Conservation (phyloP, 1,139 yeast species). For the Keqinozyma sinolaborantium region DNA sequence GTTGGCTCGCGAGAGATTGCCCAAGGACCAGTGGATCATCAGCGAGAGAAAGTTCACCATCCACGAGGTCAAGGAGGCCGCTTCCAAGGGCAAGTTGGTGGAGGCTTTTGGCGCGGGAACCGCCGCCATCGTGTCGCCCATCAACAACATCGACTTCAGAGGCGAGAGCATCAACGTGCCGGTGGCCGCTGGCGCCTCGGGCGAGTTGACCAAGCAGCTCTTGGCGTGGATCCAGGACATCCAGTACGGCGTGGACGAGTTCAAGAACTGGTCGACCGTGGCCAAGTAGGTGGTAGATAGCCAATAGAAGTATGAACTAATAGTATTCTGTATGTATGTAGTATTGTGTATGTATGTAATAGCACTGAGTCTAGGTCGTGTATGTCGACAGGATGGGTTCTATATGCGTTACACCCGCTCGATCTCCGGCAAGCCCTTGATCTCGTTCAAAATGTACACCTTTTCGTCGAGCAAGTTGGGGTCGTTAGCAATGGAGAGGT, state of each 20-base stretch:
- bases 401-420: constrained; percentile 13
- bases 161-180: constrained; percentile 75
- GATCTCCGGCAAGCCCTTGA: constrained; percentile 59
- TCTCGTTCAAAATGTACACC: constrained; percentile 73
- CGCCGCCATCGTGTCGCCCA: constrained; percentile 95
- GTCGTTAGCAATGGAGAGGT: constrained; percentile 62
- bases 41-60: constrained; percentile 83
- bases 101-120: constrained; percentile 98
- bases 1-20: constrained; percentile 71
- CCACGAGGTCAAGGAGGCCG: constrained; percentile 71
- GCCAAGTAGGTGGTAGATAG: constrained; percentile 18
- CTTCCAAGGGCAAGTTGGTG: constrained; percentile 74
- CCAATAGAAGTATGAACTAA: constrained; percentile 1
- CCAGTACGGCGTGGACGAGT: constrained; percentile 81
- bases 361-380: not conserved
- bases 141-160: constrained; percentile 78
- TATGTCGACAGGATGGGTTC: too few relatives aligned
- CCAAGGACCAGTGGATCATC: constrained; percentile 71
- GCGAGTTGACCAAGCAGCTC: constrained; percentile 72
- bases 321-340: too few relatives aligned
- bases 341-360: not conserved
- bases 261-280: constrained; percentile 58
- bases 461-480: constrained; percentile 73
- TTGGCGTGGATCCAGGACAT: constrained; percentile 83
- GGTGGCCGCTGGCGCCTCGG: constrained; percentile 74